A percentile compares a stretch with the other conserved stretches of the same genome.
phyloP scores from a whole-genome alignment of 2,329 filamentous ascomycete species.

The Cordyceps javanica region DNA sequence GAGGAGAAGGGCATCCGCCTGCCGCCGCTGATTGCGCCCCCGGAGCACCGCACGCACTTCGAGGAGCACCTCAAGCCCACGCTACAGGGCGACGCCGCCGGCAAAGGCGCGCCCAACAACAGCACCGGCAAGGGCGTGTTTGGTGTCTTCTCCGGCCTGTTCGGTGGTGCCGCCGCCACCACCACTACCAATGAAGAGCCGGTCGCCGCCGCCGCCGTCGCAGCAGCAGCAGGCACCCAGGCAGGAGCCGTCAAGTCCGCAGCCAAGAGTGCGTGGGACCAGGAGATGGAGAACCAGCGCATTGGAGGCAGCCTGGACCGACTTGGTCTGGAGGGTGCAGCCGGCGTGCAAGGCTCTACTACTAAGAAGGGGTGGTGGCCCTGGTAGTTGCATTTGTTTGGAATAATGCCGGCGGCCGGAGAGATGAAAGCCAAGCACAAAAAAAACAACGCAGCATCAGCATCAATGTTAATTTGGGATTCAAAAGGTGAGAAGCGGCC shows the following conservation, averaged over 20 bases:
- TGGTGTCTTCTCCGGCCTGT: conserved; percentile 27
- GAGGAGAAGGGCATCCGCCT: conserved; percentile 39
- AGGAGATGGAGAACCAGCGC: conserved; percentile 45
- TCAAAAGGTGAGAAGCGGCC: background rate
- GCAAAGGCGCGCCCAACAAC: conserved; percentile 15
- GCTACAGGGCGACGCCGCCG: conserved; percentile 21
- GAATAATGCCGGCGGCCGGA: too few species aligned
- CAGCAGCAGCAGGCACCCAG: conserved; percentile 17
- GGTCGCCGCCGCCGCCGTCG: background rate
- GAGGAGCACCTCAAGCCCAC: conserved; percentile 29
- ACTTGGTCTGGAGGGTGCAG: conserved; percentile 34
- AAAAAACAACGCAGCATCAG: conserved; percentile 11
- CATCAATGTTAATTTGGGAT: conserved; percentile 5
- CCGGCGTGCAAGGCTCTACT: conserved; percentile 19
- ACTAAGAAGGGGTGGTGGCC: conserved; percentile 46
- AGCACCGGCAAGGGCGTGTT: conserved; percentile 30
- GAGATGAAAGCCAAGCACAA: background rate
- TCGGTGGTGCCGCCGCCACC: conserved; percentile 19
- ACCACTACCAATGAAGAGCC: conserved; percentile 19
- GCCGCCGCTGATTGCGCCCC: conserved; percentile 44
- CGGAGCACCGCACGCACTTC: conserved; percentile 32
- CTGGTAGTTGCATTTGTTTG: conserved; percentile 24
- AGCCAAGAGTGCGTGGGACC: conserved; percentile 39
- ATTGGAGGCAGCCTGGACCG: conserved; percentile 45
- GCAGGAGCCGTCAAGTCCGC: conserved; percentile 27